Base-by-base conservation (phyloP, 2,329 filamentous ascomycete species). In the Coleophoma eucalyptorum region DNA sequence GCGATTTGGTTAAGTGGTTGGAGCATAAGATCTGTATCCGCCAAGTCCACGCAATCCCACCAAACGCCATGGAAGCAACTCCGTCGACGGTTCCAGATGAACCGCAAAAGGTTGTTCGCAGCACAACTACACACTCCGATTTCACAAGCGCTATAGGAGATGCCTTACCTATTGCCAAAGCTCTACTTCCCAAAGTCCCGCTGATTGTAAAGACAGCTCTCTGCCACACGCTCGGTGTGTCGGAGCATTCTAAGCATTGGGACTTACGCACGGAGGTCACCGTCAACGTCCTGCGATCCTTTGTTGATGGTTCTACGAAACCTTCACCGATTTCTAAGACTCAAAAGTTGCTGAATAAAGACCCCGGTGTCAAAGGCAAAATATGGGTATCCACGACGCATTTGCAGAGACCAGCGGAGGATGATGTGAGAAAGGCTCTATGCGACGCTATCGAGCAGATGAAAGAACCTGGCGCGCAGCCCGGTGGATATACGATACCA, bases 311-410 rank as follows among this genome's bases (percentile, higher is more conserved):
- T 49, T 57, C 55, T 44, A 47, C 61, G 21, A 38, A 38, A 38
- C 51, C 52, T 18, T 32, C 50, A 20, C 69, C 72, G 3, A 69
- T 95, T 20, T 73, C 78, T 1, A 77, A 82, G 53, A 70, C 79
- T 6, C 93, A 97, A 68, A 72, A 70, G 40, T 60, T 80, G n/a
- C 79, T 81, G 1, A 70, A 80, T 42, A 80, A 75, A 51, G 86
- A 88, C 49, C 79, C 79, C 0, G 83, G 81, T 0, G 74, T 95
- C 63, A 91, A 89, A 64, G 90, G 90, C 3, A 81, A 80, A 42
- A 83, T 94, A 57, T 97, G 92, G 92, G 77, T 96, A 20, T 86
- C 84, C 60, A 87, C 82, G 49, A 84, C 88, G 40, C 80, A 78
- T 0, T 72, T 90, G 15, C 79, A 82, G 0, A 70, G 72, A 2